These are phyloP conservation scores for Proliferodiscus dingleyae DNA, from an alignment of 2,329 filamentous ascomycete species.

Conservation along the genomic window DNA sequence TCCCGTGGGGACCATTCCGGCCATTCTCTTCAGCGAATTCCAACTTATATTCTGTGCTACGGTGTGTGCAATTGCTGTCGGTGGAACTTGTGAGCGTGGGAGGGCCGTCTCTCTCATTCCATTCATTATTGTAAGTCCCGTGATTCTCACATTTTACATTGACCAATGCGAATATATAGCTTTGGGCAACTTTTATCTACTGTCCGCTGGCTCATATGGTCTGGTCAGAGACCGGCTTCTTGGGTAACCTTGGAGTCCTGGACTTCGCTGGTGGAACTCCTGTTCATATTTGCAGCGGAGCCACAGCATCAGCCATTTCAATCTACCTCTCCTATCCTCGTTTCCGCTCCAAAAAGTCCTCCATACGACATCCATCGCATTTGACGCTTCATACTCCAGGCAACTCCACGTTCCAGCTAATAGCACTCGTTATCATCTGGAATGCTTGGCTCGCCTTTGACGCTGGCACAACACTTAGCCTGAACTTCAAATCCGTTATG, in stretches of 20 bases:
- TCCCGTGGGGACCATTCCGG: conserved; percentile 55
- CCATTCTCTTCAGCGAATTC: conserved; percentile 62
- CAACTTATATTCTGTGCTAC: conserved; percentile 58
- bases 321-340: conserved; percentile 67
- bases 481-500: conserved; percentile 85
- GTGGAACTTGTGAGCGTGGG: conserved; percentile 56
- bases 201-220: conserved; percentile 73
- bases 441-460: conserved; percentile 98
- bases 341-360: conserved; percentile 54
- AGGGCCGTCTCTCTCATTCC: conserved; percentile 58
- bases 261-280: conserved; percentile 74
- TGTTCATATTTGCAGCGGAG: conserved; percentile 69
- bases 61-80: conserved; percentile 46
- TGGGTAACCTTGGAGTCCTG: conserved; percentile 61
- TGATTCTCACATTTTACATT: background rate
- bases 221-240: conserved; percentile 71
- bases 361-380: conserved; percentile 30
- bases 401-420: conserved; percentile 68
- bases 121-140: conserved; percentile 58
- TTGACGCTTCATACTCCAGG: conserved; percentile 65
- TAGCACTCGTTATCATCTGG: conserved; percentile 77
- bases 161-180: conserved; percentile 9
- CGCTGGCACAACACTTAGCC: conserved; percentile 73
- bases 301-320: conserved; percentile 67
- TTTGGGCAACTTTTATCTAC: conserved; percentile 66